Conservation (phyloP, 352 stramenopile species). For the Phytophthora sojae region DNA sequence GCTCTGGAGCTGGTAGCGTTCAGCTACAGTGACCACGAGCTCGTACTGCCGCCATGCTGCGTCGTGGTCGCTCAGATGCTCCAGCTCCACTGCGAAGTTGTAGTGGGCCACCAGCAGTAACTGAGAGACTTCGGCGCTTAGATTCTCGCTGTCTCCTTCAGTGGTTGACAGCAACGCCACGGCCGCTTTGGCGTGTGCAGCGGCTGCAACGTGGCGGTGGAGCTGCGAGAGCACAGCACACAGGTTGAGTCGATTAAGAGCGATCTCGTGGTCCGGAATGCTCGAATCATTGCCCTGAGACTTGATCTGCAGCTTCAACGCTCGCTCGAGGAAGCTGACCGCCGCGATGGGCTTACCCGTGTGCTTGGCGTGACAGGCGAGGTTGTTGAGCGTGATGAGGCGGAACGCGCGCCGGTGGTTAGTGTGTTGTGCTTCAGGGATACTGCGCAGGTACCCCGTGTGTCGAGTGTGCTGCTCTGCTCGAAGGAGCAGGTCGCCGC, state of each 20-base stretch:
- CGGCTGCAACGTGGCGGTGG: slow-evolving; percentile 49
- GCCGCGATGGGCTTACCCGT: slow-evolving; percentile 47
- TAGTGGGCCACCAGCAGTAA: slow-evolving; percentile 63
- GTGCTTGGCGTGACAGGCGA: slow-evolving; percentile 67
- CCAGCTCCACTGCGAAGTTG: slow-evolving; percentile 66
- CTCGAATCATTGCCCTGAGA: slow-evolving; percentile 8
- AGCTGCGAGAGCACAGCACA: slow-evolving; percentile 71
- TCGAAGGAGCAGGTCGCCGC: slow-evolving; percentile 38
- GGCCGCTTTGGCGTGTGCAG: slow-evolving; percentile 53
- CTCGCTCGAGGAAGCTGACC: slow-evolving; percentile 55
- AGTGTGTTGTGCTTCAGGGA: slow-evolving; percentile 26
- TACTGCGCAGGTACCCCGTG: slow-evolving; percentile 46
- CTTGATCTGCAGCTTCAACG: slow-evolving; percentile 57
- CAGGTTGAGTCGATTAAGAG: slow-evolving; percentile 68
- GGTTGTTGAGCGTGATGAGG: slow-evolving; percentile 71
- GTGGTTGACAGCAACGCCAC: slow-evolving; percentile 40
- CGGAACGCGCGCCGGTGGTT: slow-evolving; percentile 46
- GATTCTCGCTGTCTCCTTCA: neutral
- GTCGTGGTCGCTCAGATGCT: slow-evolving; percentile 49
- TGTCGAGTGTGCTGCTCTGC: slow-evolving; percentile 67
- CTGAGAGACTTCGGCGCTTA: slow-evolving; percentile 22
- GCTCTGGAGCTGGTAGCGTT: slow-evolving; percentile 24
- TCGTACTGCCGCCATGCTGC: slow-evolving; percentile 35
- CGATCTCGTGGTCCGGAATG: slow-evolving; percentile 28
- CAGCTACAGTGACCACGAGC: slow-evolving; percentile 34